phyloP scores from a whole-genome alignment of 73 alveolate genomes.

The Tetrahymena malaccensis region DNA sequence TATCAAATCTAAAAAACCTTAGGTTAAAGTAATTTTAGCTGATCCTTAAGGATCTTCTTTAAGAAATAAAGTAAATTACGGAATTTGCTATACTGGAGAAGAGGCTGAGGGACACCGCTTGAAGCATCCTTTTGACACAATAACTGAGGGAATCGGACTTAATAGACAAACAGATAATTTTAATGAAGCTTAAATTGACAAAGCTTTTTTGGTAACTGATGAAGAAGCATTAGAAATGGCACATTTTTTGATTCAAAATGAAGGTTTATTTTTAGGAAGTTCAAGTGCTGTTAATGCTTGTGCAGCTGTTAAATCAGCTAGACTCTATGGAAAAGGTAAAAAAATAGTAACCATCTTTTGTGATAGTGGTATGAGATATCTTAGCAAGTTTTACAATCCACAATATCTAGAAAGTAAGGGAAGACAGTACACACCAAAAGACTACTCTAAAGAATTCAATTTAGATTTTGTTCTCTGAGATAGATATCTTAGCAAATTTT shows the following conservation, averaged over 20 bases:
- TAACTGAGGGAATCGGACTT: constrained; percentile 48
- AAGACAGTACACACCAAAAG: neutral
- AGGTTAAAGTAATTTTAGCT: constrained; percentile 56
- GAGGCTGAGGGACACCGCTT: constrained; percentile 70
- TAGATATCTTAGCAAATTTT: constrained; percentile 45
- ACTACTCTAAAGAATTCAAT: neutral
- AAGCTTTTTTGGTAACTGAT: constrained; percentile 53
- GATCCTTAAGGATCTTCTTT: constrained; percentile 84
- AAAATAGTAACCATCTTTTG: constrained; percentile 24
- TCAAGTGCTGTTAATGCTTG: constrained; percentile 66
- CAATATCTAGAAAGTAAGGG: neutral
- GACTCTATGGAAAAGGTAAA: constrained; percentile 9
- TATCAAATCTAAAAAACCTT: constrained; percentile 55
- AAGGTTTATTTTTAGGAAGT: constrained; percentile 63
- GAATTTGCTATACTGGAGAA: constrained; percentile 66
- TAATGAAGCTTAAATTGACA: constrained; percentile 67
- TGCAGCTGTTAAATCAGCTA: constrained; percentile 57
- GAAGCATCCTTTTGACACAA: constrained; percentile 56
- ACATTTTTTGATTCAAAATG: constrained; percentile 47
- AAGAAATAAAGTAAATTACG: constrained; percentile 58
- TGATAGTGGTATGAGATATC: constrained; percentile 41
- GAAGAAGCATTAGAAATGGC: constrained; percentile 58
- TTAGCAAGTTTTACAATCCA: constrained; percentile 41
- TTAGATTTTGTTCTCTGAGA: neutral
- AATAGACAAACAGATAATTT: constrained; percentile 38